Evolutionary conservation across 495 filamentous ascomycete genomes (phyloP).

Genomic region (Mycothermus thermophilus): DNA sequence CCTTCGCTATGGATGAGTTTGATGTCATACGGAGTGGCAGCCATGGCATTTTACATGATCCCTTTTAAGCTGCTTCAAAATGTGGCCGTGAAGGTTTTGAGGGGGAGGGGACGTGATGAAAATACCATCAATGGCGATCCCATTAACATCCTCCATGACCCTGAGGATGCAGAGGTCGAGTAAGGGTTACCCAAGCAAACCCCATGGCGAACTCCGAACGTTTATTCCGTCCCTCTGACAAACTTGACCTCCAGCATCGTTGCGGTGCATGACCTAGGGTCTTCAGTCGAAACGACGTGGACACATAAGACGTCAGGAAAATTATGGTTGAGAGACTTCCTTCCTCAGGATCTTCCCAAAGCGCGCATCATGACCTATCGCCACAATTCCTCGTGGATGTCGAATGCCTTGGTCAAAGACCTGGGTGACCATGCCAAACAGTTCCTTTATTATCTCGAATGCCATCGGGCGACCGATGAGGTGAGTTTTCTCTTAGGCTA

Average conservation of each 20-base stretch:
- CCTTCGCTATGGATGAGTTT: not conserved
- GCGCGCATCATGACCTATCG: not conserved
- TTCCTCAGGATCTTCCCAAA: not conserved
- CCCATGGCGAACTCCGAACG: not conserved
- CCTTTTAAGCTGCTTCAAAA: no score
- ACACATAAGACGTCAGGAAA: not conserved
- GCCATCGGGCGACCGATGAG: not conserved
- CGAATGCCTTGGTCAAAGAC: not conserved
- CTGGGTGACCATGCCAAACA: not conserved
- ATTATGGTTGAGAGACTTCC: not conserved
- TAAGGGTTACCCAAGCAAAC: not conserved
- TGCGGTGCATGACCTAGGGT: not conserved
- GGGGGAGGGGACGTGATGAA: no score
- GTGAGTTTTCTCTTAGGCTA: not conserved
- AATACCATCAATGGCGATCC: not conserved
- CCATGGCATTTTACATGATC: not conserved
- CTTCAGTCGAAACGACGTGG: not conserved
- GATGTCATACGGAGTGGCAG: not conserved
- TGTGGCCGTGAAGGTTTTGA: no score
- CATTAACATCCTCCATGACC: not conserved
- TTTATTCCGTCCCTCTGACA: not conserved
- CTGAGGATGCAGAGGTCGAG: not conserved
- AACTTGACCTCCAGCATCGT: not conserved
- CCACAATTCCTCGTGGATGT: not conserved
- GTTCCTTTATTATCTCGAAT: not conserved